phyloP scores from a whole-genome alignment of 345 rosid genomes.

The Raphanus sativus region DNA sequence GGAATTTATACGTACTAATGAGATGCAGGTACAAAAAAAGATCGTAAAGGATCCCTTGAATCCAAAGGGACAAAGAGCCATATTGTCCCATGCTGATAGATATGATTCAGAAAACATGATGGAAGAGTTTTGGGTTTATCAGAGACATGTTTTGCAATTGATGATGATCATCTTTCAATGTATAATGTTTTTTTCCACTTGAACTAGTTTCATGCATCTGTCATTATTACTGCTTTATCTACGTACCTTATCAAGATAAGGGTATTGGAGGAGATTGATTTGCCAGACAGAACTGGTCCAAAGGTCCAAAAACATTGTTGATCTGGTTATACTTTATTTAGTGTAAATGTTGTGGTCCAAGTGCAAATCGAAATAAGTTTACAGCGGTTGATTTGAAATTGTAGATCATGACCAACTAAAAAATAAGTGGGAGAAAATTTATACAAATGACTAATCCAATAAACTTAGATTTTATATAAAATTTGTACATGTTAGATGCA shows the following conservation, averaged over 20 bases:
- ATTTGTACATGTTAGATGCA: too few species aligned
- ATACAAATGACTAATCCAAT: too few species aligned
- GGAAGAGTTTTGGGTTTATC: slow-evolving; percentile 24
- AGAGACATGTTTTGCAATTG: slow-evolving; percentile 33
- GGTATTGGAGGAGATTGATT: not conserved
- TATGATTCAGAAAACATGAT: slow-evolving; percentile 34
- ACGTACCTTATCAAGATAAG: slow-evolving; percentile 35
- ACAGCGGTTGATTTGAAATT: not conserved
- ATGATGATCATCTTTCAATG: slow-evolving; percentile 35
- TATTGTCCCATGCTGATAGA: slow-evolving; percentile 40
- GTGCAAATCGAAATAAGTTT: not conserved
- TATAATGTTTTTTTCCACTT: slow-evolving; percentile 28
- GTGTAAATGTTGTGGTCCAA: not conserved
- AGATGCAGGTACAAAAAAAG: slow-evolving; percentile 1
- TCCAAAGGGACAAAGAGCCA: slow-evolving; percentile 33
- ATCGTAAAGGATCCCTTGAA: slow-evolving; percentile 28
- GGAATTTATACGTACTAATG: not conserved
- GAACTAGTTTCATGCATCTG: slow-evolving; percentile 42
- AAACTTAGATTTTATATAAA: too few species aligned
- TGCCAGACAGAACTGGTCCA: slow-evolving; percentile 28
- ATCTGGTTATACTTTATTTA: not conserved
- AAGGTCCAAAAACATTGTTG: not conserved
- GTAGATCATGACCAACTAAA: not conserved
- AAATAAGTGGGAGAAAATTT: not conserved
- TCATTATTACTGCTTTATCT: slow-evolving; percentile 24